A percentile compares a stretch with the other conserved stretches of the same genome.
These are phyloP conservation scores for Hordeum pubiflorum DNA, from an alignment of 202 grass and related monocot species.

Conservation along the genomic window DNA sequence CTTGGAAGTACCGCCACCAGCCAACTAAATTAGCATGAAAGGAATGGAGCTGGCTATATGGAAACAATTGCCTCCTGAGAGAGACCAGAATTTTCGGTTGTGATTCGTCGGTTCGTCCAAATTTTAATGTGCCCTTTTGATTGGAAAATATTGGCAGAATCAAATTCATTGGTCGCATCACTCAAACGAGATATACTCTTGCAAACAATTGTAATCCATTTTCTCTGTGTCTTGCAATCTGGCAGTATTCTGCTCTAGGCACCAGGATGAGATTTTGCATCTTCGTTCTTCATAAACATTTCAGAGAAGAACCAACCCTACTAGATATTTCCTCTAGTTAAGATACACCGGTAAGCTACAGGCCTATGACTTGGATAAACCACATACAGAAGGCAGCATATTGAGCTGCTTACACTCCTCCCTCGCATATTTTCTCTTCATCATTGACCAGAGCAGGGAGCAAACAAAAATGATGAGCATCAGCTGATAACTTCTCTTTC, in stretches of 20 bases:
- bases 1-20: conserved; percentile 26
- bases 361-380: neutral
- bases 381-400: conserved; percentile 30
- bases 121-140: neutral
- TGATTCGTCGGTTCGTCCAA: neutral
- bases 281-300: conserved; percentile 6
- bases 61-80: conserved; percentile 1
- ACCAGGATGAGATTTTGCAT: neutral
- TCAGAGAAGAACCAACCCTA: conserved; percentile 27
- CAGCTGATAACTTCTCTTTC: conserved; percentile 30
- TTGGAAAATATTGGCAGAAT: too few species aligned
- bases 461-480: conserved; percentile 33
- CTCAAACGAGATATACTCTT: neutral
- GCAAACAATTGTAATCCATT: neutral
- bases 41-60: neutral
- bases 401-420: conserved; percentile 22
- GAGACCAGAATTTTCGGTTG: neutral
- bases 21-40: neutral
- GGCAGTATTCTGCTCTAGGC: neutral
- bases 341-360: conserved; percentile 37
- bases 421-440: neutral
- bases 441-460: conserved; percentile 16
- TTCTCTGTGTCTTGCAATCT: neutral
- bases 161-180: too few species aligned
- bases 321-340: conserved; percentile 2